Conservation (phyloP, 192 early-diverging fungal species). For the Geosiphon pyriformis region DNA sequence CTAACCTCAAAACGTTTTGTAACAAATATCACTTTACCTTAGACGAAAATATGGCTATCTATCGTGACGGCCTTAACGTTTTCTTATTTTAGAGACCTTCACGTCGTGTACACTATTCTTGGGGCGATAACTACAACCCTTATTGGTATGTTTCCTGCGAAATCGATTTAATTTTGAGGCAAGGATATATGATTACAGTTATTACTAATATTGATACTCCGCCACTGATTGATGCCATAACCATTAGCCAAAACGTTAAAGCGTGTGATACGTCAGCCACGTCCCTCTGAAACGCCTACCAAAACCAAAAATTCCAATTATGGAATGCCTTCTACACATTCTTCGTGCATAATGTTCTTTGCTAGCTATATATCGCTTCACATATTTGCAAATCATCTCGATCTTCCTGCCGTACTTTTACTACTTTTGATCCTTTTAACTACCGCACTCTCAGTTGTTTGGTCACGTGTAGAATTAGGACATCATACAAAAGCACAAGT, state of each 20-base stretch:
- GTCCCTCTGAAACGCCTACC: background rate
- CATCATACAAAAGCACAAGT: constrained; percentile 31
- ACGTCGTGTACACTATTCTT: background rate
- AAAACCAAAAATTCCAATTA: constrained; percentile 5
- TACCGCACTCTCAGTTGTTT: constrained; percentile 24
- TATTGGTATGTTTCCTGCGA: background rate
- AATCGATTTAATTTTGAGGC: background rate
- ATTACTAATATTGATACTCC: background rate
- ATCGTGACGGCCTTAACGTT: background rate
- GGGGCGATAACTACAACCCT: background rate
- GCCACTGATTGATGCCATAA: too few species aligned
- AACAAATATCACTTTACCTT: too few species aligned
- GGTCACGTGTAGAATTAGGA: constrained; percentile 30
- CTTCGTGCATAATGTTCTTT: constrained; percentile 16
- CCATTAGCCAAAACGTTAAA: constrained; percentile 11
- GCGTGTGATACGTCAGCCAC: constrained; percentile 16
- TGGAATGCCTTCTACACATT: constrained; percentile 26
- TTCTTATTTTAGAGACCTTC: constrained; percentile 7
- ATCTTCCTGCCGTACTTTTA: background rate
- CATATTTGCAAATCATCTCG: background rate
- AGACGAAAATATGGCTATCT: constrained; percentile 9
- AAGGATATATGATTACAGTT: background rate
- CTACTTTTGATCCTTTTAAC: background rate
- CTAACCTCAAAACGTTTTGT: too few species aligned
- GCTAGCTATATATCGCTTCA: constrained; percentile 13